Base-by-base conservation (phyloP, 2,329 filamentous ascomycete genomes). In the Exophiala xenobiotica region DNA sequence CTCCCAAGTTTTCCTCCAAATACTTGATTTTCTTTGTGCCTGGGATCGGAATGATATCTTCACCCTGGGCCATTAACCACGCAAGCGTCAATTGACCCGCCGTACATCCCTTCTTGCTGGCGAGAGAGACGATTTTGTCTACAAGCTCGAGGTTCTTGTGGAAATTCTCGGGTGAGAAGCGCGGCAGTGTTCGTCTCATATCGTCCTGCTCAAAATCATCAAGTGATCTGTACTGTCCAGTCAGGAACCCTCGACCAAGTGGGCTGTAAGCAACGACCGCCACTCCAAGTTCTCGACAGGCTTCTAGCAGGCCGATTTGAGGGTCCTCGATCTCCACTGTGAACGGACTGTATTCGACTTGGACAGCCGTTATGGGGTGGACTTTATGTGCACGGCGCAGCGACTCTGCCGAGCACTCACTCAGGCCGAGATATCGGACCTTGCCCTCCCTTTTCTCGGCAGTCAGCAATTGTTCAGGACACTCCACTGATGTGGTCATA, bases 31-130 rank as follows among this genome's bases (percentile, higher is more conserved):
- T 73, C 53, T 76, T 79, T 0, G 78, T 79, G 6, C 79, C 79
- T 0, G 78, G 78, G 51, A 79, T 86, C 0, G 84, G 80, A 61
- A 82, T 76, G 43, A 86, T 71, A 58, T 84, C 78, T 1, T 78
- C 71, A 0, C 80, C 79, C 61, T 86, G 53, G 16, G 38, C 46
- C n/a, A 54, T 27, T 16, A 60, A 41, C 58, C 51, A 58, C 3
- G 59, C 58, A 11, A 60, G 46, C 19, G 59, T 49, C 40, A 60
- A 29, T 16, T 58, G 53, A 6, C 29, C 35, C 14, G 46, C n/a
- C 18, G 49, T 51, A 33, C 53, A 54, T 4, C 58, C 53, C 29
- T 61, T 59, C 39, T 56, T 55, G 12, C 51, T 39, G 12, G 58
- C 55, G 22, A 61, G n/a, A 9, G 26, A 38, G 14, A 53, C 44